Conservation (phyloP, 805 yeast species). For the Myxozyma kluyveri region DNA sequence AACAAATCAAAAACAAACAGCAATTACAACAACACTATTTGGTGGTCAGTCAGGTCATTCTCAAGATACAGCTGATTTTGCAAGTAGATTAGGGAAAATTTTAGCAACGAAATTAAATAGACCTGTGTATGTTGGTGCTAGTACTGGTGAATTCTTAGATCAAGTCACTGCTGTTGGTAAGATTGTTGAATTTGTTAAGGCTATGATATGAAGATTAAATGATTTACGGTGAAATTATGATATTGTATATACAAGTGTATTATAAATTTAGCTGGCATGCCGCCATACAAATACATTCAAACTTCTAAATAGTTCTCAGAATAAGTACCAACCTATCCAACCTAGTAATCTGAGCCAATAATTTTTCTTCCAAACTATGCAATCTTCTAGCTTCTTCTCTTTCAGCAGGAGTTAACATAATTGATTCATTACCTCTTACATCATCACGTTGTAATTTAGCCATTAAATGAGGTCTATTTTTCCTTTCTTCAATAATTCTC, state of each 20-base stretch:
- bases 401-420: constrained; percentile 71
- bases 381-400: constrained; percentile 64
- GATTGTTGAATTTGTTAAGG: constrained; percentile 14
- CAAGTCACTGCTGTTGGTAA: constrained; percentile 17
- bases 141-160: constrained; percentile 6
- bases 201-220: no score
- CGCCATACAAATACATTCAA: neutral
- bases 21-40: constrained; percentile 17
- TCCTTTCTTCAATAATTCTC: constrained; percentile 44
- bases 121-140: constrained; percentile 27
- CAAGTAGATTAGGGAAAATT: constrained; percentile 13
- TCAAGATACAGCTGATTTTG: constrained; percentile 23
- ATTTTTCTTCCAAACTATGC: constrained; percentile 36
- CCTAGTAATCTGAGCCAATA: constrained; percentile 37
- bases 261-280: neutral
- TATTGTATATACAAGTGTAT: neutral
- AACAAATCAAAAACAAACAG: neutral
- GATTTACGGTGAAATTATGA: no score
- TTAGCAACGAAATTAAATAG: constrained; percentile 8
- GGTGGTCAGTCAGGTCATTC: constrained; percentile 15
- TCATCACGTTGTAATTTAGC: constrained; percentile 86
- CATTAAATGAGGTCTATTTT: constrained; percentile 62
- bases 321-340: constrained; percentile 41
- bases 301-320: constrained; percentile 36
- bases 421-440: constrained; percentile 75